Base-by-base conservation (phyloP, 177 flowering plant species). In the Vitis hybrid region DNA sequence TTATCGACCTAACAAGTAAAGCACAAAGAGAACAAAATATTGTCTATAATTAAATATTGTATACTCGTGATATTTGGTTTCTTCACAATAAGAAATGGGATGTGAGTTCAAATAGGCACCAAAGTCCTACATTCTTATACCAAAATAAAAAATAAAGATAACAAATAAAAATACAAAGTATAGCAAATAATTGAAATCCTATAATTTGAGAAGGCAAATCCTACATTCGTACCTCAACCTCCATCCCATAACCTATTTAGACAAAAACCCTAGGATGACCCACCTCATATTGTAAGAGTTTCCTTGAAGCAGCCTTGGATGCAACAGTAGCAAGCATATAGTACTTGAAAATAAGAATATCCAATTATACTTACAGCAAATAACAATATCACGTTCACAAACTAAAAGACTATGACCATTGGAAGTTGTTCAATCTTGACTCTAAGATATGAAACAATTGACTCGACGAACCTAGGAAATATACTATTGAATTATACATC, bases 221-320 rank as follows among this genome's bases (percentile, higher is more conserved):
- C 19, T 26, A 10, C 50, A 13, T 9, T 66, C 83, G 12, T 83
- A 95, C 98, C 99, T 95, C 98, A 77, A 91, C 98, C 76, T 95
- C 99, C 70, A 95, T 73, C 19, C 98, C 98, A 74, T 93, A 93
- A 77, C 98, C 99, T 72, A 98, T 95, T 78, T 95, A 98, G 61
- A 95, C 94, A 72, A 91, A 90, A 72, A 95, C 97, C 65, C 87
- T 84, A 6, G 99, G 99, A 74, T 97, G 98, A 22, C 97, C 99
- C 12, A 91, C 87, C 79, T 95, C 99, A 81, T 95, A 93, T 80
- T 93, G 83, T 81, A 95, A 77, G 16, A 95, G 90, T 79, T 91
- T 95, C 67, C 99, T 97, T 50, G 99, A 95, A 72, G 99, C 97
- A 75, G 97, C 99, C 77, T 97, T 97, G 55, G 99, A 93, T 78